Evolutionary conservation across 208 protist species (phyloP).

Genomic region (Trypanosoma mega): DNA sequence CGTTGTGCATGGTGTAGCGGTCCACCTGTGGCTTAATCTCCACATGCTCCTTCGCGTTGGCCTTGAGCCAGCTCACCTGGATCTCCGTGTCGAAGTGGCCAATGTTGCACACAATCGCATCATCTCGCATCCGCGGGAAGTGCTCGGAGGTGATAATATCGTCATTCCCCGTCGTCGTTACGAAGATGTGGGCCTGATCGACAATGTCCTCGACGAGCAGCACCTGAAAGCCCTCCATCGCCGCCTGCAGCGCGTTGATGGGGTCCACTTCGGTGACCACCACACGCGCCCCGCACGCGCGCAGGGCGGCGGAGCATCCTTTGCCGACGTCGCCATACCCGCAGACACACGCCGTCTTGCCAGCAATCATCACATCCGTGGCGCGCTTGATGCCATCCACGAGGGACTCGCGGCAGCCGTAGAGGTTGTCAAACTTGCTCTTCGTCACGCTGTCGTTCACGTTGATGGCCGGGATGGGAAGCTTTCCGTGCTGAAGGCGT

Average conservation of each 20-base stretch:
- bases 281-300: conserved; percentile 95
- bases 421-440: conserved; percentile 99
- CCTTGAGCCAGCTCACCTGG: conserved; percentile 95
- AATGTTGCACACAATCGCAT: conserved; percentile 99
- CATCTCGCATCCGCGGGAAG: conserved; percentile 98
- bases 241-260: conserved; percentile 99
- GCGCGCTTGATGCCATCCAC: conserved; percentile 99
- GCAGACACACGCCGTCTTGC: conserved; percentile 97
- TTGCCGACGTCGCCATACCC: conserved; percentile 99
- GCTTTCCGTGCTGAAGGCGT: conserved; percentile 92
- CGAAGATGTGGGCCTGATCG: conserved; percentile 94
- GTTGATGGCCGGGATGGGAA: conserved; percentile 99
- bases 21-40: conserved; percentile 99
- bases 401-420: conserved; percentile 99
- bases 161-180: conserved; percentile 98
- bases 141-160: conserved; percentile 97
- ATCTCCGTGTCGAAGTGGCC: conserved; percentile 99
- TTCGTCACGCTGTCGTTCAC: conserved; percentile 99
- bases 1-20: conserved; percentile 95
- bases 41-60: conserved; percentile 88
- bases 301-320: conserved; percentile 97
- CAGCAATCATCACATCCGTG: conserved; percentile 99
- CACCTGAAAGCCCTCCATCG: conserved; percentile 98
- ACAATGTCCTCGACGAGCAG: conserved; percentile 94
- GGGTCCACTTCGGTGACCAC: conserved; percentile 99